Evolutionary conservation across 371 early-diverging fungal genomes (phyloP).

Genomic region (Apophysomyces sp.): DNA sequence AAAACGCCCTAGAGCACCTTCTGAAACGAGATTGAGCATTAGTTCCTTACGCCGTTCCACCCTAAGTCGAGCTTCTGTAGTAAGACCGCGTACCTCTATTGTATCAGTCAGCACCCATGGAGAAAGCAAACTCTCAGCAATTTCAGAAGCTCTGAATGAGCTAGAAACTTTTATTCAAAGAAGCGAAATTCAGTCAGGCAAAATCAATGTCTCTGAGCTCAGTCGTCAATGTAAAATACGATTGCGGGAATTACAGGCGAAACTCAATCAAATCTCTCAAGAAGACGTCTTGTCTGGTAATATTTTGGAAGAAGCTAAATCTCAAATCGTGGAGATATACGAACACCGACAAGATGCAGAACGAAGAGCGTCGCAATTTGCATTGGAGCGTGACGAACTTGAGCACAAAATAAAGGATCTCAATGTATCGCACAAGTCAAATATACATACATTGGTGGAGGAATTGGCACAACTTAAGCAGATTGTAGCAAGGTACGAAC

Average conservation of each 20-base stretch:
- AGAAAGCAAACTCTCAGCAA: neutral
- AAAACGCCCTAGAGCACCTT: neutral
- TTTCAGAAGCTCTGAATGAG: neutral
- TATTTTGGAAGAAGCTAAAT: constrained; percentile 1
- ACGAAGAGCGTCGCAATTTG: constrained; percentile 8
- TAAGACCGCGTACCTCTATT: neutral
- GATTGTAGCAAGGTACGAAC: neutral
- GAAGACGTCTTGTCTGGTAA: neutral
- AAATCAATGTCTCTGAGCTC: neutral
- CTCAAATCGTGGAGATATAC: constrained; percentile 4
- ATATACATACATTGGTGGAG: constrained; percentile 7
- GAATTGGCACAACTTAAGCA: constrained; percentile 1
- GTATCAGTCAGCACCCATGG: neutral
- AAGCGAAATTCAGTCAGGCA: neutral
- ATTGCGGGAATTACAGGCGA: neutral
- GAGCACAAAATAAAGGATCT: neutral
- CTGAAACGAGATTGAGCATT: neutral
- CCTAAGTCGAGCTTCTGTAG: neutral
- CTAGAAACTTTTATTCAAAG: neutral
- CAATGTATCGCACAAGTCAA: neutral
- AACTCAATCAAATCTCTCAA: neutral
- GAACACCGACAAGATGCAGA: constrained; percentile 3
- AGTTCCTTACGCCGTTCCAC: neutral
- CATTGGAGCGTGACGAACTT: constrained; percentile 6
- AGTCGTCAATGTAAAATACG: neutral